These are phyloP conservation scores for Pythium aristosporum DNA, from an alignment of 352 stramenopile species.

Conservation along the genomic window DNA sequence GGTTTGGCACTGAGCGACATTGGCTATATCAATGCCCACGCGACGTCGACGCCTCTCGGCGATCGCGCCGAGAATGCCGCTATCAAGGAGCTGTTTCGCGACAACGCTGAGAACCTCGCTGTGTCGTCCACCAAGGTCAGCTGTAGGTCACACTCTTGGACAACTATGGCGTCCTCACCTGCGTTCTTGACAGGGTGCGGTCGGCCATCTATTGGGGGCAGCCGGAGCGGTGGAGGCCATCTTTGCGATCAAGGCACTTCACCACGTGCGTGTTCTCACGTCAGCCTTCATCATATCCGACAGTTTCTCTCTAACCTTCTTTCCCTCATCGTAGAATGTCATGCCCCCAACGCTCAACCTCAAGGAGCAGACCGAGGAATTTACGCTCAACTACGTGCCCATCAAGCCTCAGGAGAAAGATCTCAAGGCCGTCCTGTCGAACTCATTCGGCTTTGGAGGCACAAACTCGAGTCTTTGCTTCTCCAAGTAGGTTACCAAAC, in stretches of 20 bases:
- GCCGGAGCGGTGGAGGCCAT: conserved; percentile 96
- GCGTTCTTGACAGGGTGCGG: conserved; percentile 65
- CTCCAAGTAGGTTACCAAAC: conserved; percentile 42
- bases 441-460: conserved; percentile 98
- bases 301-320: not conserved
- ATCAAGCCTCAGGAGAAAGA: conserved; percentile 67
- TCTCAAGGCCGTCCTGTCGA: conserved; percentile 86
- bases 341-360: conserved; percentile 96
- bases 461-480: conserved; percentile 92
- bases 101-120: conserved; percentile 46
- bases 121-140: conserved; percentile 84
- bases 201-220: conserved; percentile 95
- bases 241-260: conserved; percentile 92
- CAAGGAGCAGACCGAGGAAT: conserved; percentile 58
- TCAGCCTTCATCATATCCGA: not conserved
- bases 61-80: conserved; percentile 94
- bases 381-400: conserved; percentile 87
- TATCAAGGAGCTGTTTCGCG: conserved; percentile 86
- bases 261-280: conserved; percentile 52
- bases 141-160: not conserved
- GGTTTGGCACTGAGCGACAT: conserved; percentile 81
- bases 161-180: not conserved
- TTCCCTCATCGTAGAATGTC: conserved; percentile 48
- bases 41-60: conserved; percentile 96
- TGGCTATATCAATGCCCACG: conserved; percentile 98